Conservation (phyloP, 768 basidiomycete genomes). For the Russula dissimulans region DNA sequence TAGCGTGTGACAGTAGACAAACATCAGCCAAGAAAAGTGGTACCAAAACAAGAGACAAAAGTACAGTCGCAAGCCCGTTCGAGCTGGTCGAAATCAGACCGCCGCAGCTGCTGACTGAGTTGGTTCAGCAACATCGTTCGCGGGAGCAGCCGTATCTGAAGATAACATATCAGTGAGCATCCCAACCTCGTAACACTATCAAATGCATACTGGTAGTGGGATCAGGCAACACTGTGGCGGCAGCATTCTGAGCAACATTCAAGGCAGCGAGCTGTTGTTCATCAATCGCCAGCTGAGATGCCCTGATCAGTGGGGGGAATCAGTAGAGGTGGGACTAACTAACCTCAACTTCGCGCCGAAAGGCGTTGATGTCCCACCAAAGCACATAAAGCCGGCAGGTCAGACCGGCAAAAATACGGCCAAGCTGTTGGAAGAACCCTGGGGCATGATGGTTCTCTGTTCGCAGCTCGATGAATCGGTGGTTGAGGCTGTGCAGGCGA, state of each 20-base stretch:
- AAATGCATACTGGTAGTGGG: not conserved
- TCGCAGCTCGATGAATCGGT: not conserved
- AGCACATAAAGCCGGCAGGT: not conserved
- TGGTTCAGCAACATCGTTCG: not conserved
- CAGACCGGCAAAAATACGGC: not conserved
- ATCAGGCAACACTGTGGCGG: not conserved
- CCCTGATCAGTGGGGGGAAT: not conserved
- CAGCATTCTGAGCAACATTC: not conserved
- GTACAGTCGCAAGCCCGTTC: no score
- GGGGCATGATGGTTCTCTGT: not conserved
- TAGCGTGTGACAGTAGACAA: no score
- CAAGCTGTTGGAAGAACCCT: not conserved
- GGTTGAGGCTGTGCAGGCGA: not conserved
- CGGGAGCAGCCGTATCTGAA: not conserved
- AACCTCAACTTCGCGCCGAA: not conserved
- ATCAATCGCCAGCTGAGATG: not conserved
- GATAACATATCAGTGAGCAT: not conserved
- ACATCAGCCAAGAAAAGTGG: no score
- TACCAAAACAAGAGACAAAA: no score
- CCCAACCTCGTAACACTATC: not conserved
- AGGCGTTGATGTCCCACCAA: not conserved
- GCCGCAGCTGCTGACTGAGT: no score
- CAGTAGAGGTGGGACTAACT: not conserved
- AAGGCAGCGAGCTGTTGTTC: not conserved
- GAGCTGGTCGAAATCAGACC: no score